These are phyloP conservation scores for Solidago caesia DNA, from an alignment of 129 eudicot species.

Conservation along the genomic window DNA sequence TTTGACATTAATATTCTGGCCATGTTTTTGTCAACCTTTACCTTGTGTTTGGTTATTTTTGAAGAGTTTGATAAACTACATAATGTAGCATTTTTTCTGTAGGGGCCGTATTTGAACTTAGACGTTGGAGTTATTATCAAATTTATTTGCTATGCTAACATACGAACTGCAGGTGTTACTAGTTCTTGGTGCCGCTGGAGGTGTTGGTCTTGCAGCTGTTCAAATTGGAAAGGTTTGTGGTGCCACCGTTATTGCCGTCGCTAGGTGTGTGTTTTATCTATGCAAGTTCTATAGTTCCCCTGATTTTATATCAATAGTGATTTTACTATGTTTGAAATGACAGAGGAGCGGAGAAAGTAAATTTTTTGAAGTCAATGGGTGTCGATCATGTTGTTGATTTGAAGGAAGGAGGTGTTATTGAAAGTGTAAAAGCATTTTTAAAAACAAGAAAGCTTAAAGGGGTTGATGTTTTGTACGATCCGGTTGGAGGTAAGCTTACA, in stretches of 20 bases:
- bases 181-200: constrained; percentile 99
- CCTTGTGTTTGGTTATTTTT: neutral
- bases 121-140: neutral
- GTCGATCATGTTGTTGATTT: constrained; percentile 89
- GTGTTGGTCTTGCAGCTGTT: constrained; percentile 97
- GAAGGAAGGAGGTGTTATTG: constrained; percentile 61
- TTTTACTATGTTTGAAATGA: constrained; percentile 7
- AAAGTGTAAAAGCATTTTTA: constrained; percentile 73
- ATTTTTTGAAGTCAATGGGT: constrained; percentile 70
- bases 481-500: constrained; percentile 97
- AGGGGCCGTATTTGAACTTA: neutral
- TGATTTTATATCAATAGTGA: neutral
- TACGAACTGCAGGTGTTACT: constrained; percentile 65
- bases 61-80: neutral
- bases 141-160: neutral
- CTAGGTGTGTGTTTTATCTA: constrained; percentile 48
- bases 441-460: constrained; percentile 81
- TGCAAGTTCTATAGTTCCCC: neutral
- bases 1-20: neutral
- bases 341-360: constrained; percentile 70
- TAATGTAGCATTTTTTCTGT: neutral
- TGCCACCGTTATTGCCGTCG: constrained; percentile 84
- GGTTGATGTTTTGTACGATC: constrained; percentile 94
- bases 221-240: constrained; percentile 95
- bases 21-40: neutral